Percentiles rank a stretch among this genome's conserved stretches.
phyloP scores from a whole-genome alignment of 1,139 yeast genomes.

The Saccharomyces hybrid region DNA sequence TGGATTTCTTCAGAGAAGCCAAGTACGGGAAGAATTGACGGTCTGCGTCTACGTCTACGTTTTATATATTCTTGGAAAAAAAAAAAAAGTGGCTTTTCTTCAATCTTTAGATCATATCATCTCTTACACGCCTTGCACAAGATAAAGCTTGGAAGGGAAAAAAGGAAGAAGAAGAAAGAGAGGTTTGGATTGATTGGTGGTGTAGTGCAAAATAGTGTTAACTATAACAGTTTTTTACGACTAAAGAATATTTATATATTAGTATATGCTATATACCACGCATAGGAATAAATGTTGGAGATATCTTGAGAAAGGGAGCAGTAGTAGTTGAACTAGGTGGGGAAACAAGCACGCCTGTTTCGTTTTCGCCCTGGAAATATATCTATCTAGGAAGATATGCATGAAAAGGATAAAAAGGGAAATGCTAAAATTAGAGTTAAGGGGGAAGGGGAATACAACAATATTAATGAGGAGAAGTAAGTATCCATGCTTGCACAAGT shows the following conservation, averaged over 20 bases:
- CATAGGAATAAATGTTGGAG: not conserved
- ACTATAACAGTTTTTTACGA: not conserved
- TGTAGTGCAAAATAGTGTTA: not conserved
- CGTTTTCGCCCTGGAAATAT: not conserved
- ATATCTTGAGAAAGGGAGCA: not conserved
- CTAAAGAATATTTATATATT: not conserved
- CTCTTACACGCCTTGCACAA: too few species aligned
- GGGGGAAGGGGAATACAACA: not conserved
- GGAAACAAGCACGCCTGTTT: not conserved
- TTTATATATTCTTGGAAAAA: not conserved
- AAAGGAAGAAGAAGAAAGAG: too few species aligned
- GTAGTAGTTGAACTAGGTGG: not conserved
- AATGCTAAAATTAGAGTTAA: not conserved
- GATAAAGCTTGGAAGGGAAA: too few species aligned
- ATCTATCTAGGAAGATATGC: not conserved
- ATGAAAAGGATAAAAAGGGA: not conserved
- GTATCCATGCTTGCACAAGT: not conserved
- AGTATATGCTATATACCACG: not conserved
- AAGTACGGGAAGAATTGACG: conserved; percentile 3
- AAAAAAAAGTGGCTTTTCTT: too few species aligned
- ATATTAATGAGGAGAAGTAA: not conserved
- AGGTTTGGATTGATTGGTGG: not conserved
- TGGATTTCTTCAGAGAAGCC: conserved; percentile 77
- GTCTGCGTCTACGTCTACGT: not conserved
- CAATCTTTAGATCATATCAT: too few species aligned